phyloP scores from a whole-genome alignment of 345 rosid genomes.

The Eucalyptus sideroxylon region DNA sequence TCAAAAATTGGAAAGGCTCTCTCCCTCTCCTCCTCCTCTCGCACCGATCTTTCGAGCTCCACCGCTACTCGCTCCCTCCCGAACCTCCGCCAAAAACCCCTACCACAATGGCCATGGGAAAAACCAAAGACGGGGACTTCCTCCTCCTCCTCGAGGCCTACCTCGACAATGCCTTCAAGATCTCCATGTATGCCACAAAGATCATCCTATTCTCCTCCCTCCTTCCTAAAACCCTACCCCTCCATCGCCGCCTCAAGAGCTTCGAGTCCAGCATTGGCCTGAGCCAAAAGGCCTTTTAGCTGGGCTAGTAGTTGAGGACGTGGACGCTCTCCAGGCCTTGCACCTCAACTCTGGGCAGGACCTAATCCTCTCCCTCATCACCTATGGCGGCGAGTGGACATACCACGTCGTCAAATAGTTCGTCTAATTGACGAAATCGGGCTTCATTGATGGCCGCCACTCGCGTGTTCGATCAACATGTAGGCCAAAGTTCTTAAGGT shows the following conservation, averaged over 20 bases:
- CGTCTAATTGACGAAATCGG: fast-evolving
- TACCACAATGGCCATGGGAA: fast-evolving
- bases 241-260: not conserved
- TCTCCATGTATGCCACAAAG: too few relatives aligned
- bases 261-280: not conserved
- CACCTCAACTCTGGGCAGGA: too few relatives aligned
- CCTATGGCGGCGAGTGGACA: too few relatives aligned
- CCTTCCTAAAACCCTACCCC: too few relatives aligned
- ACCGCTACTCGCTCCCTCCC: fast-evolving
- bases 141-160: too few relatives aligned
- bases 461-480: too few relatives aligned
- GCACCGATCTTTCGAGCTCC: not conserved
- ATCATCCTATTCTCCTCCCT: too few relatives aligned
- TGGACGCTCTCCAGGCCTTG: fast-evolving
- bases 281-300: fast-evolving
- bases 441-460: too few relatives aligned
- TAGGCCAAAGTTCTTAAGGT: fast-evolving
- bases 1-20: not conserved
- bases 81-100: not conserved
- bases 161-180: too few relatives aligned
- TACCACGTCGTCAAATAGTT: fast-evolving
- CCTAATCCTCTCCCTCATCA: too few relatives aligned
- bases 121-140: too few relatives aligned
- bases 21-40: not conserved
- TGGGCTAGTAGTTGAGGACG: not conserved